Conservation (phyloP, 768 basidiomycete genomes). For the Suillus paluster region DNA sequence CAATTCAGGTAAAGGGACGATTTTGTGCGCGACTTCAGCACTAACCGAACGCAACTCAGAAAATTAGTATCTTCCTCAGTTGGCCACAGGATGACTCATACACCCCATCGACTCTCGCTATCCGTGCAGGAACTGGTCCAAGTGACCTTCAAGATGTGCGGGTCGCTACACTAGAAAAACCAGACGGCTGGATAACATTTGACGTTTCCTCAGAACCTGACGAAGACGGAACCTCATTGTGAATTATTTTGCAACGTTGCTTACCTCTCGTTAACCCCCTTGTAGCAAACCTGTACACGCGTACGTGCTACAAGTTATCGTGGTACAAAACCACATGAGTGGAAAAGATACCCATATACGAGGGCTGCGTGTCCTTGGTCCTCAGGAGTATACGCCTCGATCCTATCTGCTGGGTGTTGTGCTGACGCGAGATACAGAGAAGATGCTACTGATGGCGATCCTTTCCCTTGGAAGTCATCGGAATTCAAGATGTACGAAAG, state of each 20-base stretch:
- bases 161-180: conserved; percentile 83
- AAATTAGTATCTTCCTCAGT: conserved; percentile 84
- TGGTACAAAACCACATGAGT: conserved; percentile 95
- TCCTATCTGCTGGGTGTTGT: conserved; percentile 6
- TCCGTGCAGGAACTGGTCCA: conserved; percentile 90
- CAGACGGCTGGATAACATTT: conserved; percentile 93
- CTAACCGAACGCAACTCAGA: conserved; percentile 50
- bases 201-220: conserved; percentile 80
- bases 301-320: conserved; percentile 88
- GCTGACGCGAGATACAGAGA: conserved; percentile 38
- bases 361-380: conserved; percentile 86
- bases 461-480: conserved; percentile 68
- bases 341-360: conserved; percentile 99
- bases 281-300: conserved; percentile 84
- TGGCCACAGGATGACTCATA: conserved; percentile 93
- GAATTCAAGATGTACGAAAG: conserved; percentile 79
- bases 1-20: conserved; percentile 69
- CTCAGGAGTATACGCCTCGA: conserved; percentile 64
- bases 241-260: conserved; percentile 32
- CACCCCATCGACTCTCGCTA: conserved; percentile 88
- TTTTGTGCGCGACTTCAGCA: conserved; percentile 1
- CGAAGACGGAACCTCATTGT: conserved; percentile 83
- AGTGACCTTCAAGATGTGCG: conserved; percentile 94
- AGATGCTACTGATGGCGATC: conserved; percentile 60
- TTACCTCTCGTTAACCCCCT: background rate